Percentiles rank a stretch among this genome's conserved stretches.
Evolutionary conservation across 129 eudicot genomes (phyloP).

Genomic region (Artemisia argyi): DNA sequence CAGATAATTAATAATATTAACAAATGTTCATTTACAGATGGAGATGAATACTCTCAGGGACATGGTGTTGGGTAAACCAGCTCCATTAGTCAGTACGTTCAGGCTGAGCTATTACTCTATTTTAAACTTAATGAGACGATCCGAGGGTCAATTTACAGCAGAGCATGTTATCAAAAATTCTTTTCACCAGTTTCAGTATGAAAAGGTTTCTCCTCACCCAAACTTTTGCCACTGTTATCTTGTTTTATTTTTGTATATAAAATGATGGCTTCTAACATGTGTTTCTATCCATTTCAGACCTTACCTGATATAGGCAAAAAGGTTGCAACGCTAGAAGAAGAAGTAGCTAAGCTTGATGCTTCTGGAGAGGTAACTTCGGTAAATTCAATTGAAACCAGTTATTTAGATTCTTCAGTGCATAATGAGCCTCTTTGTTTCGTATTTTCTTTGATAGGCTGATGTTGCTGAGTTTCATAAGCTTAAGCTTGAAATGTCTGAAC

Average conservation of each 20-base stretch:
- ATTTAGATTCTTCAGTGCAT: neutral
- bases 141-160: conserved; percentile 97
- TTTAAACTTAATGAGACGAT: conserved; percentile 95
- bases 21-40: conserved; percentile 50
- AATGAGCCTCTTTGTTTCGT: neutral
- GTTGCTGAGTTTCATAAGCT: conserved; percentile 93
- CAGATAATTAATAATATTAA: neutral
- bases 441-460: conserved; percentile 50
- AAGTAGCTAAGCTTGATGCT: conserved; percentile 83
- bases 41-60: conserved; percentile 93
- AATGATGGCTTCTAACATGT: conserved; percentile 13
- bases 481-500: conserved; percentile 75
- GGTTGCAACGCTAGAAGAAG: conserved; percentile 87
- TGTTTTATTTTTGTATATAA: neutral
- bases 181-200: conserved; percentile 95
- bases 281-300: conserved; percentile 46
- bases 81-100: conserved; percentile 95
- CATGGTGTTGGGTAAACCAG: conserved; percentile 97
- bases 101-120: conserved; percentile 97
- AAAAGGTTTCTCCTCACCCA: conserved; percentile 57
- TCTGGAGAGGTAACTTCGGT: conserved; percentile 77
- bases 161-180: conserved; percentile 95
- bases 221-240: neutral
- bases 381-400: conserved; percentile 3
- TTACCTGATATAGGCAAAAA: conserved; percentile 94